Percentiles rank a stretch among this genome's conserved stretches.
These are phyloP conservation scores for Annulohypoxylon moriforme DNA, from an alignment of 495 filamentous ascomycete species.

Conservation along the genomic window DNA sequence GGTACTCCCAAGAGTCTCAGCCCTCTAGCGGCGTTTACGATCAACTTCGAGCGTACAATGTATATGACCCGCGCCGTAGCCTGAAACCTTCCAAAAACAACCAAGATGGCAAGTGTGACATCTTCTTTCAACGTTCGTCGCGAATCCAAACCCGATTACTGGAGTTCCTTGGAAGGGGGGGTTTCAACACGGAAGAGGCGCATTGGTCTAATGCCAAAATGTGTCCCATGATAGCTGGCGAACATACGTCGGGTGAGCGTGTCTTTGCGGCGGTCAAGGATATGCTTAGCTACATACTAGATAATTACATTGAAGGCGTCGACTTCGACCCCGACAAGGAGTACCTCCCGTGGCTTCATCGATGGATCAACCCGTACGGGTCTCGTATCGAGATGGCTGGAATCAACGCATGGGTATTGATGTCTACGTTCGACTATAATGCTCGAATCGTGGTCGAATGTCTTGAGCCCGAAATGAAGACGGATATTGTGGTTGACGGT, in stretches of 20 bases:
- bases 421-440: conserved; percentile 41
- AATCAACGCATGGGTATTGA: conserved; percentile 47
- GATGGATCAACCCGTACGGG: conserved; percentile 44
- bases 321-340: background rate
- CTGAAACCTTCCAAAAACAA: background rate
- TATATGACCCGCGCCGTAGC: conserved; percentile 41
- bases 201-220: background rate
- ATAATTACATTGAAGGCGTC: background rate
- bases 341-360: conserved; percentile 11
- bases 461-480: conserved; percentile 14
- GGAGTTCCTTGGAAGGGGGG: conserved; percentile 7
- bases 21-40: conserved; percentile 30
- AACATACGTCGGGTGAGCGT: conserved; percentile 44
- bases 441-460: conserved; percentile 45
- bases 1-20: conserved; percentile 4
- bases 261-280: conserved; percentile 38
- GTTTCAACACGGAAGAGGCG: background rate
- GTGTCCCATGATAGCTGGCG: background rate
- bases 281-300: background rate
- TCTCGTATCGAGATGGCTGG: conserved; percentile 45
- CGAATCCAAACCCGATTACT: background rate
- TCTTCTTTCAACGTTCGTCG: no score
- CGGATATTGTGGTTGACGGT: conserved; percentile 37
- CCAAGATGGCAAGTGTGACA: background rate
- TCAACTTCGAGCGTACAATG: background rate